Base-by-base conservation (phyloP, 1,139 yeast genomes). In the Diutina pseudorugosa region DNA sequence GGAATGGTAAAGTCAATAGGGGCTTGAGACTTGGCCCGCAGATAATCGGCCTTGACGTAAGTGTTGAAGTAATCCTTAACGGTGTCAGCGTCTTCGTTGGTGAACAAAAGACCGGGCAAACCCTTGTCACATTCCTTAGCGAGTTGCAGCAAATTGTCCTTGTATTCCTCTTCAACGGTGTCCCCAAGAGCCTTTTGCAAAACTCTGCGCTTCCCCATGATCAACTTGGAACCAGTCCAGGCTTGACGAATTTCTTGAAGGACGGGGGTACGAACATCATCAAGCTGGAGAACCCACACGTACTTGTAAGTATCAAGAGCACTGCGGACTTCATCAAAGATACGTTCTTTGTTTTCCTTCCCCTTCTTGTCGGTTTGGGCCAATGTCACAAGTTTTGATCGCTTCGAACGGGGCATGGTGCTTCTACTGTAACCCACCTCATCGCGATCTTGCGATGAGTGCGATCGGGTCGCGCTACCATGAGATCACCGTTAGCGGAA, bases 281-380 rank as follows among this genome's bases (percentile, higher is more conserved):
- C 94, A 57, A 93, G 80, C 58, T 83, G 80, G 59, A 94, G 79
- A 41, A 90, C 85, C 93, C 96, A 93, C 51, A 81, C 83, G 68
- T 82, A 88, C 63, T 80, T 80, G 70, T 72, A 85, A 52, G 79
- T 75, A 62, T 93, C 98, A 56, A 93, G 77, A 21, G 86, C 83
- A 57, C 78, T 77, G 70, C 96, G 83, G 53, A 93, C 85, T 59
- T 90, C 96, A 63, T 90, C 96, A 59, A 90, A 93, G 60, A 91
- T 83, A 64, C 93, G 78, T 61, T 83, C 93, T 68, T 93, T 93
- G 69, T 90, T 91, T 61, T 89, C 97, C 60, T 84, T 83, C 53
- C 96, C 96, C 68, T 93, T 93, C 70, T 90, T 93, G 59, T 90
- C 97, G 57, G 98, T 91, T 67, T 91, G 93, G 42, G 98, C 93